These are phyloP conservation scores for Penicillium fimorum DNA, from an alignment of 495 filamentous ascomycete genomes.

Conservation along the genomic window DNA sequence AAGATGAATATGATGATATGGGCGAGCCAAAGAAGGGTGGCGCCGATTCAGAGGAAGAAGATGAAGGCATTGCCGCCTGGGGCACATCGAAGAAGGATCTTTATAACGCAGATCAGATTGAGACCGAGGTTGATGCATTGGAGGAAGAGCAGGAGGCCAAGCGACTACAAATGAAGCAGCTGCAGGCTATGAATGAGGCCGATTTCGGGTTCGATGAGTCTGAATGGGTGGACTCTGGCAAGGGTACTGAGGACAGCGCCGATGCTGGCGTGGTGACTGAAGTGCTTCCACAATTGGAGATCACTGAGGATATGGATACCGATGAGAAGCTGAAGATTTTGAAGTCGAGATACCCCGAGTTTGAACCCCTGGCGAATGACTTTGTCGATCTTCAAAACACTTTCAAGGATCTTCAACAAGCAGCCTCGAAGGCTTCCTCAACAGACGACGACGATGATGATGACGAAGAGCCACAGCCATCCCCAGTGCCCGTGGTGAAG, in stretches of 20 bases:
- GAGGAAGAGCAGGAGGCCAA: slow-evolving; percentile 90
- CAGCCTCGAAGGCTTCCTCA: slow-evolving; percentile 50
- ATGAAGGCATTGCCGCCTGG: slow-evolving; percentile 77
- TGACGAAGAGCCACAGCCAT: slow-evolving; percentile 27
- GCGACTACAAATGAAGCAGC: slow-evolving; percentile 82
- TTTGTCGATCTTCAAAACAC: slow-evolving; percentile 68
- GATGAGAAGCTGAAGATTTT: slow-evolving; percentile 76
- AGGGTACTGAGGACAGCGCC: slow-evolving; percentile 33
- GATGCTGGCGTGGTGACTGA: slow-evolving; percentile 68
- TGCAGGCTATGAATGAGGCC: slow-evolving; percentile 78
- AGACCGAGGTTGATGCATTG: slow-evolving; percentile 86
- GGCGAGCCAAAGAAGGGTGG: slow-evolving; percentile 26
- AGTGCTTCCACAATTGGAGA: slow-evolving; percentile 73
- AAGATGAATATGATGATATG: slow-evolving; percentile 38
- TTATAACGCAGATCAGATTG: slow-evolving; percentile 85
- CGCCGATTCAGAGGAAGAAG: slow-evolving; percentile 53
- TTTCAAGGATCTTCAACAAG: slow-evolving; percentile 54
- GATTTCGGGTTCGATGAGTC: slow-evolving; percentile 91
- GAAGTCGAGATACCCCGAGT: slow-evolving; percentile 83
- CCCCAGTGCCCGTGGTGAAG: slow-evolving; percentile 63
- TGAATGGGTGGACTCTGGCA: slow-evolving; percentile 66
- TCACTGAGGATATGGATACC: slow-evolving; percentile 73
- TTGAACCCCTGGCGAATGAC: slow-evolving; percentile 79
- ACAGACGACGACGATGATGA: slow-evolving; percentile 25
- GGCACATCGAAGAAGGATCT: slow-evolving; percentile 86